Evolutionary conservation across 1,284 basidiomycete genomes (phyloP), one percentile per base, ranked within the genome.

Genomic region (Retiboletus fuscus): DNA sequence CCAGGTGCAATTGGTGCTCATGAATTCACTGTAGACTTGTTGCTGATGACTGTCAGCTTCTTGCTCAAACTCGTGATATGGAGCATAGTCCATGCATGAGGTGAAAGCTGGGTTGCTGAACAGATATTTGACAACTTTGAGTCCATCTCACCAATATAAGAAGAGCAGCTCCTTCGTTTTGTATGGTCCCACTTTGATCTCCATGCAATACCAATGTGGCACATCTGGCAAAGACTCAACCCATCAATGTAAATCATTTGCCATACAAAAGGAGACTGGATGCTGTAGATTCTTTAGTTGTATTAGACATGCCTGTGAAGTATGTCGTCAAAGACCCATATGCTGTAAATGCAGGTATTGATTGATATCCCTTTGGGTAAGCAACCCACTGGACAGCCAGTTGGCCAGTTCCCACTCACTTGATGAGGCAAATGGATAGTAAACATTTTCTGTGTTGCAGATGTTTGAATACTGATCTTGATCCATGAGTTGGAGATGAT

Each of bases 1-100:
- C 66, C 72, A 74, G 0, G 72, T 69, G n/a, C 12, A 46, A 41
- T 71, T 53, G 5, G 39, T 44, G 16, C 73, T 74, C 72, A 74
- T 74, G n/a, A 74, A 74, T 41, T 74, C 60, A 3, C 64, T 57
- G 34, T 71, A 74, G 13, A 58, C 57, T 22, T 8, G 34, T 39
- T 58, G 18, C 34, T 20, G 22, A 39, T 24, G 11, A 39, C 22
- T 11, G 30, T 22, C 12, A 12, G 57, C 16, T 11, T 34, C 57
- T 53, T 53, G n/a, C 20, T 58, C 30, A 39, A 58, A 58, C 34
- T 58, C 57, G 22, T 7, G 34, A 39, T 58, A 58, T 0, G 57
- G 34, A 24, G 18, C 22, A 39, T 34, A 58, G 57, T 58, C 64
- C 51, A 65, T 65, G 51, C 22, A 24, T 16, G n/a, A 28, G 3